Conservation (phyloP, 2,329 filamentous ascomycete species). For the Uncinocarpus reesii region DNA sequence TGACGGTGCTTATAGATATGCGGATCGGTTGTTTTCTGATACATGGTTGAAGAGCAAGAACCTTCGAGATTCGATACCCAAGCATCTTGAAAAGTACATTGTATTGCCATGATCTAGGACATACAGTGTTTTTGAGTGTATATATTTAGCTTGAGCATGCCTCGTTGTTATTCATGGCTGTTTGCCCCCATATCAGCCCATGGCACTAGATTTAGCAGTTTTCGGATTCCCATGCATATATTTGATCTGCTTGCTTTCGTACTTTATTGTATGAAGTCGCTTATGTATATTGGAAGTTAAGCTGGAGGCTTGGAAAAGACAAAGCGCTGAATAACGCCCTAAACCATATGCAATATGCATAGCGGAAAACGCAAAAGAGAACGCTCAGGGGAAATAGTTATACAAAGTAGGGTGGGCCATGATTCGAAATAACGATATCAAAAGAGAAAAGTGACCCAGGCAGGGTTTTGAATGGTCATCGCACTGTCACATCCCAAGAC, state of each 20-base stretch:
- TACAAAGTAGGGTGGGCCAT: not conserved
- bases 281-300: too few species aligned
- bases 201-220: not conserved
- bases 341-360: not conserved
- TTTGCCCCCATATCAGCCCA: not conserved
- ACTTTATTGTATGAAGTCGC: too few species aligned
- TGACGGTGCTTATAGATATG: conserved; percentile 95
- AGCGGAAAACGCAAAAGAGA: too few species aligned
- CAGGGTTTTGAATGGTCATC: conserved; percentile 10
- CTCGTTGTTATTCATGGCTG: not conserved
- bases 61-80: conserved; percentile 67
- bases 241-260: not conserved
- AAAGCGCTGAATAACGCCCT: too few species aligned
- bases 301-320: too few species aligned
- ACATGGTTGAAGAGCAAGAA: conserved; percentile 87
- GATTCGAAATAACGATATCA: not conserved
- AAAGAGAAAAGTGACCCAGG: not conserved
- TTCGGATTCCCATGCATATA: not conserved
- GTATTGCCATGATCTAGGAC: conserved; percentile 56
- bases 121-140: not conserved
- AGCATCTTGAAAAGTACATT: conserved; percentile 84
- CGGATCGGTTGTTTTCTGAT: conserved; percentile 81
- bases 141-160: not conserved
- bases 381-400: too few species aligned
- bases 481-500: conserved; percentile 40